These are phyloP conservation scores for Zopfia rhizophila DNA, from an alignment of 2,329 filamentous ascomycete genomes.

Conservation along the genomic window DNA sequence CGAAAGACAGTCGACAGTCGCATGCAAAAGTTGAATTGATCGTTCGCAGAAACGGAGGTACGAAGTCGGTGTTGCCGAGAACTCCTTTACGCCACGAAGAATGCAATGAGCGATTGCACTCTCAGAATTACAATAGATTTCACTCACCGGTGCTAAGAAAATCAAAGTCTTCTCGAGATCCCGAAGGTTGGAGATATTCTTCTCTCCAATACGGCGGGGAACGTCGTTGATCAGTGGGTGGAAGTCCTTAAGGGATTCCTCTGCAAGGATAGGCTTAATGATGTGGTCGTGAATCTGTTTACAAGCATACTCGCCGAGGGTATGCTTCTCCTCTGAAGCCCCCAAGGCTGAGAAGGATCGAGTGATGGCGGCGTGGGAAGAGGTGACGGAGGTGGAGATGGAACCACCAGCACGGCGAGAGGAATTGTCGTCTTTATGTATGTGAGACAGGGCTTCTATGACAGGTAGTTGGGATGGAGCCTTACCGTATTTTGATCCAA, in stretches of 20 bases:
- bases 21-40: constrained; percentile 89
- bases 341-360: constrained; percentile 56
- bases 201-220: constrained; percentile 80
- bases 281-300: constrained; percentile 84
- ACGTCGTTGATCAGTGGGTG: constrained; percentile 81
- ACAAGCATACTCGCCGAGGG: constrained; percentile 75
- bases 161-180: constrained; percentile 95
- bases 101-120: constrained; percentile 75
- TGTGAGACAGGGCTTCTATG: constrained; percentile 39
- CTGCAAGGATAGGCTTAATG: constrained; percentile 77
- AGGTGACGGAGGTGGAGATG: constrained; percentile 49
- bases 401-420: constrained; percentile 43
- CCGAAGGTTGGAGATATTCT: constrained; percentile 88
- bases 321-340: constrained; percentile 58
- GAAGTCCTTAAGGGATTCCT: constrained; percentile 80
- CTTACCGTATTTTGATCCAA: constrained; percentile 65
- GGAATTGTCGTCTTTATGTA: constrained; percentile 47
- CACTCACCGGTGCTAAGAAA: constrained; percentile 93
- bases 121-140: constrained; percentile 60
- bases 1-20: constrained; percentile 85
- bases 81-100: constrained; percentile 74
- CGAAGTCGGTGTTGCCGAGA: constrained; percentile 72
- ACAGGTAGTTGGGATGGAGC: constrained; percentile 26
- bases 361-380: constrained; percentile 53
- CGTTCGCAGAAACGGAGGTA: constrained; percentile 92